A percentile compares a stretch with the other conserved stretches of the same genome.
These are phyloP conservation scores for Biscogniauxia mediterranea DNA, from an alignment of 2,329 filamentous ascomycete genomes.

Conservation along the genomic window DNA sequence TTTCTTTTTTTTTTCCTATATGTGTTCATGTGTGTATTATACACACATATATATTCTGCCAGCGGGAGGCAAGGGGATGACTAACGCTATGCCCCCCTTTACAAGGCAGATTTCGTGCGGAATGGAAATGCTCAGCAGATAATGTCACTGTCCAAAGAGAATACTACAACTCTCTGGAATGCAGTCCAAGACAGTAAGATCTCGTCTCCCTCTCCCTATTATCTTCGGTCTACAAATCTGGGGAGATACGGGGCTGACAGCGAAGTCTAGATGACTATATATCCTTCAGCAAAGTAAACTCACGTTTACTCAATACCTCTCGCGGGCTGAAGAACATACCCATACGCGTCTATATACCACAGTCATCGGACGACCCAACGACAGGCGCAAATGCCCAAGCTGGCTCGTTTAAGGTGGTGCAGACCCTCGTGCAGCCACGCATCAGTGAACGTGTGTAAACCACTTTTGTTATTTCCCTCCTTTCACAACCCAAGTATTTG, in stretches of 20 bases:
- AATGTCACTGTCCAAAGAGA: slow-evolving; percentile 82
- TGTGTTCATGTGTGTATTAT: neutral
- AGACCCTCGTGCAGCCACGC: slow-evolving; percentile 62
- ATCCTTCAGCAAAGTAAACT: slow-evolving; percentile 72
- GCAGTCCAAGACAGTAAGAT: slow-evolving; percentile 68
- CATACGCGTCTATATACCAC: slow-evolving; percentile 79
- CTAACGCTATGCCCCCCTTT: slow-evolving; percentile 2
- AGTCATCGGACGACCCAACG: slow-evolving; percentile 42
- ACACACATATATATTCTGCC: neutral
- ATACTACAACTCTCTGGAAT: slow-evolving; percentile 80
- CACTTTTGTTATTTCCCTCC: neutral
- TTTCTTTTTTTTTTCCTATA: neutral
- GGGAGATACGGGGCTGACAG: slow-evolving; percentile 5
- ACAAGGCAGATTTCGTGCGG: slow-evolving; percentile 75
- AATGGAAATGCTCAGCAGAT: slow-evolving; percentile 87
- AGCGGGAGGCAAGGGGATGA: neutral
- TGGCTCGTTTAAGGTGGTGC: slow-evolving; percentile 68
- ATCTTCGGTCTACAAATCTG: neutral
- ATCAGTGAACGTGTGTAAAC: slow-evolving; percentile 35
- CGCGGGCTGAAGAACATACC: slow-evolving; percentile 80
- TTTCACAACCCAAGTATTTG: neutral
- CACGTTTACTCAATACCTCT: slow-evolving; percentile 72
- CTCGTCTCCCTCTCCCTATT: neutral
- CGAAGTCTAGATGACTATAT: slow-evolving; percentile 63
- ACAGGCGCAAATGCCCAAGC: slow-evolving; percentile 30